These are phyloP conservation scores for Orbilia oligospora DNA, from an alignment of 2,329 filamentous ascomycete species.

Conservation along the genomic window DNA sequence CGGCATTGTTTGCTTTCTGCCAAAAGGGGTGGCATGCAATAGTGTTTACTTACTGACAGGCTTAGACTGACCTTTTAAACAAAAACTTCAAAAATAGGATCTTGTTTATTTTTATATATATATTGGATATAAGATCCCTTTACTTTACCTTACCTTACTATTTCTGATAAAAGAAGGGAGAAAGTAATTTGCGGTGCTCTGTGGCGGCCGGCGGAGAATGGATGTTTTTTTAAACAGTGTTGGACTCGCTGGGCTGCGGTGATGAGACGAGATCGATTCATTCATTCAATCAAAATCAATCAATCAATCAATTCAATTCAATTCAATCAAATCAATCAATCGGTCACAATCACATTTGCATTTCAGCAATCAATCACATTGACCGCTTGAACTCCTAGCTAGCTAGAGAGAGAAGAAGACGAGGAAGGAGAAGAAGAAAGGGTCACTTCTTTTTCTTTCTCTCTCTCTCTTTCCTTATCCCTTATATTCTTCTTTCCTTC, in stretches of 20 bases:
- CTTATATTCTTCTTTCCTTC: no score
- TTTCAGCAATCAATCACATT: no score
- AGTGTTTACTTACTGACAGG: background rate
- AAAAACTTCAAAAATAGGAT: no score
- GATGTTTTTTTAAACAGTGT: background rate
- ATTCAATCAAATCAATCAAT: background rate
- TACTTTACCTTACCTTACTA: no score
- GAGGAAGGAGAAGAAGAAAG: no score
- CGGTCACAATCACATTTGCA: background rate
- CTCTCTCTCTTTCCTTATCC: background rate
- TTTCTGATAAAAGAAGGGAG: background rate
- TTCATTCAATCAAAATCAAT: background rate
- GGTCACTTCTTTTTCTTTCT: conserved; percentile 2
- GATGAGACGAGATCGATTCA: background rate
- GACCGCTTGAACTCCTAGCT: no score
- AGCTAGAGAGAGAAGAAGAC: no score
- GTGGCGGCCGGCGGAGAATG: conserved; percentile 11
- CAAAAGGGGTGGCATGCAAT: background rate
- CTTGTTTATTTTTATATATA: background rate
- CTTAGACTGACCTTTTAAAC: no score
- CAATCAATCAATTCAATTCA: background rate
- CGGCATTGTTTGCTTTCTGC: background rate
- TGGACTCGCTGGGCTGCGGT: no score
- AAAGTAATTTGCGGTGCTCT: background rate
- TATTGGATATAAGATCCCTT: no score